Evolutionary conservation across 2,329 filamentous ascomycete species (phyloP).

Genomic region (Diaporthe eres): DNA sequence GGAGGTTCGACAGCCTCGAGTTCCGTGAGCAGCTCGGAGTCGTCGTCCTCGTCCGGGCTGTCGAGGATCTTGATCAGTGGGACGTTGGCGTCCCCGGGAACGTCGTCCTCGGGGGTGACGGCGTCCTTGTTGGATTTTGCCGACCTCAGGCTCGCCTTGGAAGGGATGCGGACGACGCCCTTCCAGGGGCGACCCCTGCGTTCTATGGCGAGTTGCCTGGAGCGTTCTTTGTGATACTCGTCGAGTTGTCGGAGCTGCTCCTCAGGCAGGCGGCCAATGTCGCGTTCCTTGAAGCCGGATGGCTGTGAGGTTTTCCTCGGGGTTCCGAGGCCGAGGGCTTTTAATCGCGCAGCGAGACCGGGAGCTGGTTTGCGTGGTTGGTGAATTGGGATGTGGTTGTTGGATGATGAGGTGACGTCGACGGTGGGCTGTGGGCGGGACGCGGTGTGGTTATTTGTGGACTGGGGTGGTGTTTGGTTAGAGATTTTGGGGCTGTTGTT

Average conservation of each 20-base stretch:
- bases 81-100: constrained; percentile 42
- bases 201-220: constrained; percentile 66
- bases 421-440: constrained; percentile 29
- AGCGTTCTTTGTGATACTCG: constrained; percentile 73
- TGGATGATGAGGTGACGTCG: constrained; percentile 41
- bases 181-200: constrained; percentile 81
- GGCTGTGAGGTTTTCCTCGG: constrained; percentile 55
- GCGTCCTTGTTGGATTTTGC: constrained; percentile 39
- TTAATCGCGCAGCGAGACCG: constrained; percentile 75
- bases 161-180: constrained; percentile 69
- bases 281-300: constrained; percentile 56
- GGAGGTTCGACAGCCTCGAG: constrained; percentile 65
- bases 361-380: constrained; percentile 72
- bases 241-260: constrained; percentile 79
- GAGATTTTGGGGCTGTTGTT: constrained; percentile 40
- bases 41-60: constrained; percentile 46
- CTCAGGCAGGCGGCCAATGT: constrained; percentile 78
- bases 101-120: constrained; percentile 35
- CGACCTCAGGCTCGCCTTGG: constrained; percentile 51
- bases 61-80: constrained; percentile 49
- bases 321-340: constrained; percentile 73
- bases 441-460: constrained; percentile 44
- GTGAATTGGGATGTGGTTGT: constrained; percentile 48
- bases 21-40: constrained; percentile 63
- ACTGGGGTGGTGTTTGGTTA: constrained; percentile 42